Percentiles rank a stretch among this genome's conserved stretches.
Evolutionary conservation across 495 filamentous ascomycete species (phyloP).

Genomic region (Hypomontagnella monticulosa): DNA sequence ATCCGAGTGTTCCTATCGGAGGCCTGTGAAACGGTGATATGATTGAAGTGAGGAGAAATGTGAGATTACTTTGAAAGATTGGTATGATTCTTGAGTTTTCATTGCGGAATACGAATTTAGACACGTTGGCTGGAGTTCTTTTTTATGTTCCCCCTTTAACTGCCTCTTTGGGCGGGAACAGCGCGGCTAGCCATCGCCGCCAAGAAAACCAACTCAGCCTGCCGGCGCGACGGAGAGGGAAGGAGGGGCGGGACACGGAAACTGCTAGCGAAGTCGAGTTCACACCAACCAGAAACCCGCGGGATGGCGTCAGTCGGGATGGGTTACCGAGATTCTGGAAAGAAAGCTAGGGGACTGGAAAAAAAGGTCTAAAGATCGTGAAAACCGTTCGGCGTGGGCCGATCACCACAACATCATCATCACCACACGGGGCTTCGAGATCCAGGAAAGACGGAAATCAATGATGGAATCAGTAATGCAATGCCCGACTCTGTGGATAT

Average conservation of each 20-base stretch:
- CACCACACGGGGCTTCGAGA: slow-evolving; percentile 15
- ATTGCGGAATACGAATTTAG: slow-evolving; percentile 14
- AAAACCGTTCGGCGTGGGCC: slow-evolving; percentile 29
- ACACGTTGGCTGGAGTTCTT: slow-evolving; percentile 12
- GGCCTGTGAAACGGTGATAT: neutral
- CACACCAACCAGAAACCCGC: slow-evolving; percentile 25
- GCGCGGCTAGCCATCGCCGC: slow-evolving; percentile 22
- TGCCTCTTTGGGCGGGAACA: slow-evolving; percentile 34
- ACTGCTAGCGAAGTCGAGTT: slow-evolving; percentile 4
- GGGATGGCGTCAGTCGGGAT: slow-evolving; percentile 38
- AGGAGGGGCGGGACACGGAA: slow-evolving; percentile 25
- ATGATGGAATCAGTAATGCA: no score
- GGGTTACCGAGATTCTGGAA: slow-evolving; percentile 7
- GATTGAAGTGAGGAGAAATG: slow-evolving; percentile 1
- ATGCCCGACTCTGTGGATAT: no score
- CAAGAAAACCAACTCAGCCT: slow-evolving; percentile 7
- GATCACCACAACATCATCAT: slow-evolving; percentile 33
- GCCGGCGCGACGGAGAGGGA: slow-evolving; percentile 26
- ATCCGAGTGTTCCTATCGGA: no score
- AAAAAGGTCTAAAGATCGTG: neutral
- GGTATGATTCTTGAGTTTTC: slow-evolving; percentile 12
- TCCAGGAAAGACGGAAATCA: neutral
- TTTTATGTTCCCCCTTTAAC: slow-evolving; percentile 22
- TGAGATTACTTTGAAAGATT: neutral
- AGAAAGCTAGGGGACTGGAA: slow-evolving; percentile 2